Conservation (phyloP, 495 filamentous ascomycete species). For the Sporormia fimetaria region DNA sequence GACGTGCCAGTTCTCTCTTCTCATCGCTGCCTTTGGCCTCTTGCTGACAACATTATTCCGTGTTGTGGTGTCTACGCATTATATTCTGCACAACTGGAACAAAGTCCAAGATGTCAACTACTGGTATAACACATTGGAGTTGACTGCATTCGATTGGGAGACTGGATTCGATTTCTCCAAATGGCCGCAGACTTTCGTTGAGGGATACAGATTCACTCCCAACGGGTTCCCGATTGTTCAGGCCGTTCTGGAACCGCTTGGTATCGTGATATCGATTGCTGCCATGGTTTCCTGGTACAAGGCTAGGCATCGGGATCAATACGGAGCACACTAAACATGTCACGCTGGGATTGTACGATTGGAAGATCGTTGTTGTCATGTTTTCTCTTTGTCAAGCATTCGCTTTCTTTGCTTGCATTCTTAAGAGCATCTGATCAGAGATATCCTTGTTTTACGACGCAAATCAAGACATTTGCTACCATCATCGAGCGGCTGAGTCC, state of each 20-base stretch:
- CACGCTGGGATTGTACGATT: too few relatives aligned
- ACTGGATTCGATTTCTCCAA: background rate
- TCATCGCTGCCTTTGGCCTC: background rate
- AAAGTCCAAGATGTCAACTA: background rate
- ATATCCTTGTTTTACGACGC: too few relatives aligned
- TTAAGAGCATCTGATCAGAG: too few relatives aligned
- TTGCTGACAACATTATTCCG: background rate
- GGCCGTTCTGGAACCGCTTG: constrained; percentile 1
- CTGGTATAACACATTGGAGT: too few relatives aligned
- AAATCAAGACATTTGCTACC: too few relatives aligned
- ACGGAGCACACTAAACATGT: too few relatives aligned
- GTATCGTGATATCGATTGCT: constrained; percentile 1
- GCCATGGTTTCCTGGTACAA: too few relatives aligned
- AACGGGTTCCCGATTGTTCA: constrained; percentile 2
- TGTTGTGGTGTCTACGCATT: constrained; percentile 2
- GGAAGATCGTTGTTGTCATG: too few relatives aligned
- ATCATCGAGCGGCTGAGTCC: too few relatives aligned
- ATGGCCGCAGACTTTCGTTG: background rate
- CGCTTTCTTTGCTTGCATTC: too few relatives aligned
- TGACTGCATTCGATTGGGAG: background rate
- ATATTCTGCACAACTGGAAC: constrained; percentile 3
- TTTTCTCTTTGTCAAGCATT: too few relatives aligned
- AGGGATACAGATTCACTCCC: constrained; percentile 1
- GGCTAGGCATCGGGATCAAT: too few relatives aligned
- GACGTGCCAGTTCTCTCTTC: background rate